Evolutionary conservation across 306 rosid genomes (phyloP), one percentile per base, ranked within the genome.

Genomic region (Corylus heterophylla): DNA sequence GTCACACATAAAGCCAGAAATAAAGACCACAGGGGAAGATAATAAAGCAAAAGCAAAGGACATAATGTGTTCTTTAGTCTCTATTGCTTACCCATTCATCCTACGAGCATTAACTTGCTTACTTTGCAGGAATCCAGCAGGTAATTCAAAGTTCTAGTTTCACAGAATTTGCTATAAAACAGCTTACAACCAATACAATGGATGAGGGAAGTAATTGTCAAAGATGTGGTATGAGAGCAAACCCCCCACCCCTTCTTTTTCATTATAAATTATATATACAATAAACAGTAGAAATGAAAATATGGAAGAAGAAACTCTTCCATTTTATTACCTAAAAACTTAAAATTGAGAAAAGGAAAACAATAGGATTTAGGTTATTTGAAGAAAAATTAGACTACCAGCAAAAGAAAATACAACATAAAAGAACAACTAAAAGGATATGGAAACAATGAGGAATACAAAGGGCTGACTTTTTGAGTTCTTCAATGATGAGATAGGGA

Each of bases 61-160:
- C 50, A 39, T 50, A 20, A 48, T 29, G 39, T 51, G 49, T 14
- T 3, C 31, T 37, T 4, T 29, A 20, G 8, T 61, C 63, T 58
- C 45, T 4, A 35, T 18, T 54, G 50, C 45, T 48, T 31, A 54
- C 18, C 25, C 61, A 61, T 69, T 79, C 63, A 17, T 74, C 74
- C 49, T 29, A 47, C 25, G 55, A 39, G 49, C 50, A 68, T 51
- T 64, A 64, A 50, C 55, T 31, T 69, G 71, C 72, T 76, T 74
- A 50, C 27, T 58, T 47, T 59, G 58, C 20, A 52, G 8, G 22
- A 37, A 56, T 52, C 14, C 37, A 37, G 27, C 13, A 4, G 18
- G 25, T 10, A 25, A 52, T 12, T 51, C 70, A 8, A n/a, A 3
- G 50, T 48, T 69, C 55, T 49, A 31, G 69, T 47, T 22, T 66